Evolutionary conservation across 1,284 basidiomycete genomes (phyloP).

Genomic region (Gastroboletus turbinatus): DNA sequence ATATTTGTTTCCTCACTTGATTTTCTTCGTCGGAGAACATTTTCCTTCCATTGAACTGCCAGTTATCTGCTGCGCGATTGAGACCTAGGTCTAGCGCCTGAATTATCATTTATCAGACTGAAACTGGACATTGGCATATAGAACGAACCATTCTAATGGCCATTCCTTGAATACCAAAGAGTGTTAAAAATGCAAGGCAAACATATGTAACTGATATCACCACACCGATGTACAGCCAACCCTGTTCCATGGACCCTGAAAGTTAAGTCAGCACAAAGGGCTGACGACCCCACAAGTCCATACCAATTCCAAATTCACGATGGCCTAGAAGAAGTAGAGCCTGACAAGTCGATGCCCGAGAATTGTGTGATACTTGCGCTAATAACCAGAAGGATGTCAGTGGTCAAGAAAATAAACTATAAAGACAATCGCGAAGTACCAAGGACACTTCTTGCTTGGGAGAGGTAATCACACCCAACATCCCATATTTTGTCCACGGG

Average conservation of each 20-base stretch:
- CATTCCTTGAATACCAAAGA: slow-evolving; percentile 50
- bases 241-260: slow-evolving; percentile 70
- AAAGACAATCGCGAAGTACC: slow-evolving; percentile 41
- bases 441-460: slow-evolving; percentile 65
- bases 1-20: slow-evolving; percentile 76
- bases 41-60: slow-evolving; percentile 63
- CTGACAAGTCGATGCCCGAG: slow-evolving; percentile 69
- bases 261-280: slow-evolving; percentile 9
- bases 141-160: slow-evolving; percentile 68
- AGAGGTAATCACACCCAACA: slow-evolving; percentile 66
- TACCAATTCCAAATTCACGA: slow-evolving; percentile 80
- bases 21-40: slow-evolving; percentile 77
- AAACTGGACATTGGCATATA: background rate
- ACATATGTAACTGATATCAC: slow-evolving; percentile 11
- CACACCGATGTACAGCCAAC: slow-evolving; percentile 78
- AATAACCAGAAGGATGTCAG: slow-evolving; percentile 3
- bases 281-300: background rate
- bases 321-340: slow-evolving; percentile 77
- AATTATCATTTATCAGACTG: slow-evolving; percentile 4
- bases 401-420: slow-evolving; percentile 2
- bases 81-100: slow-evolving; percentile 83
- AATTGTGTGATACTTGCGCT: slow-evolving; percentile 69
- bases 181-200: background rate
- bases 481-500: slow-evolving; percentile 66
- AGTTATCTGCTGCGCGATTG: slow-evolving; percentile 77